phyloP scores from a whole-genome alignment of 2,329 filamentous ascomycete species.

The Colletotrichum sp. region DNA sequence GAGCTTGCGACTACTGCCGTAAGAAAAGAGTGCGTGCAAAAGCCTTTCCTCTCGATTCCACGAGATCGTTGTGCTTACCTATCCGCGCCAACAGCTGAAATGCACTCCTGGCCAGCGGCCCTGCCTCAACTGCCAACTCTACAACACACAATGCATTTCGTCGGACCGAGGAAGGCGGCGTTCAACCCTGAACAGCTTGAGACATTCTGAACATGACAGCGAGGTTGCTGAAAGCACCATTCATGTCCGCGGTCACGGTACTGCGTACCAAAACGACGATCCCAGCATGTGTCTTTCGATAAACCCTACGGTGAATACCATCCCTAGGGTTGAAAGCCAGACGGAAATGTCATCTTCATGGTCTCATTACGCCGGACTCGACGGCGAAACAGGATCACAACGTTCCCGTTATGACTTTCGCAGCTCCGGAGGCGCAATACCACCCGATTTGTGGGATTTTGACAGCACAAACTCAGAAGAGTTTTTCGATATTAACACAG shows the following conservation, averaged over 20 bases:
- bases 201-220: neutral
- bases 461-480: neutral
- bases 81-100: neutral
- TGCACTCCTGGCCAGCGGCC: neutral
- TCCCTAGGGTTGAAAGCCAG: neutral
- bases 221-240: neutral
- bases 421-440: fast-evolving
- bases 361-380: neutral
- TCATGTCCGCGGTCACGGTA: neutral
- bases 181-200: neutral
- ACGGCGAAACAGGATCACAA: neutral
- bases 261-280: neutral
- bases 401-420: neutral
- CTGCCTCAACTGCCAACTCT: neutral
- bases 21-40: neutral
- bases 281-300: neutral
- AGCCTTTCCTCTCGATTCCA: neutral
- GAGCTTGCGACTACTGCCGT: neutral
- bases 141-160: neutral
- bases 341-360: fast-evolving
- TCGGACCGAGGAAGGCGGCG: neutral
- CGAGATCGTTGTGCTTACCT: neutral
- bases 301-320: fast-evolving
- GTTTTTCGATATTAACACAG: neutral
- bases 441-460: neutral